These are phyloP conservation scores for Malassezia pachydermatis DNA, from an alignment of 1,284 basidiomycete genomes.

Conservation along the genomic window DNA sequence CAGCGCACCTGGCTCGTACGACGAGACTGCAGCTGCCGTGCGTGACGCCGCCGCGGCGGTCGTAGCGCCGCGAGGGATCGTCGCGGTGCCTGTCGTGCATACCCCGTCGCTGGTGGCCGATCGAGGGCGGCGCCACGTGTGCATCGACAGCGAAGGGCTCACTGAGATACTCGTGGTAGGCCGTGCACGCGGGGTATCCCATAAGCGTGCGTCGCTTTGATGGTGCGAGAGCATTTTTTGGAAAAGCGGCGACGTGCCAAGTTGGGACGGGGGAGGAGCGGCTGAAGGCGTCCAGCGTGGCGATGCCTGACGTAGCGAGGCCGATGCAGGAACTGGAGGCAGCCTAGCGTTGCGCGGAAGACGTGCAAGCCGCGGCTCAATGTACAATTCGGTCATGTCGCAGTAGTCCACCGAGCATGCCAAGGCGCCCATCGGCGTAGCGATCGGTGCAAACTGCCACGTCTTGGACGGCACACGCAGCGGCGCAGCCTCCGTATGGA, in stretches of 20 bases:
- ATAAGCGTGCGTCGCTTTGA: too few species aligned
- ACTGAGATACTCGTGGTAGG: background rate
- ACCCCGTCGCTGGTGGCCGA: too few species aligned
- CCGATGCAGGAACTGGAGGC: background rate
- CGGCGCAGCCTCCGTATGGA: background rate
- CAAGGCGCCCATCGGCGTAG: conserved; percentile 11
- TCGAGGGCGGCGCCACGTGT: background rate
- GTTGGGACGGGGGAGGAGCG: too few species aligned
- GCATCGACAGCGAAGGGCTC: background rate
- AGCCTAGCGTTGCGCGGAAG: background rate
- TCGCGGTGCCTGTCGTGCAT: background rate
- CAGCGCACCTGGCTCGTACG: conserved; percentile 5
- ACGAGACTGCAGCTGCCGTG: background rate
- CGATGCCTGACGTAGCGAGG: background rate
- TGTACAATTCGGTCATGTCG: background rate
- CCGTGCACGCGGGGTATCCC: background rate
- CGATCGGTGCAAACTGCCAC: conserved; percentile 9
- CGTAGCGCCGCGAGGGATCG: background rate
- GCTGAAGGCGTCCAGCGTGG: too few species aligned
- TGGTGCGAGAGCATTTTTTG: background rate
- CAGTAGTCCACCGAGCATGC: conserved; percentile 1
- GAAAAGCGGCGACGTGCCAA: background rate
- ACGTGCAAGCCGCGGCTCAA: background rate
- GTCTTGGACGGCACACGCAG: background rate
- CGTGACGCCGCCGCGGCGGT: background rate